Base-by-base conservation (phyloP, 257 asterid genomes). In the Lantana camara region DNA sequence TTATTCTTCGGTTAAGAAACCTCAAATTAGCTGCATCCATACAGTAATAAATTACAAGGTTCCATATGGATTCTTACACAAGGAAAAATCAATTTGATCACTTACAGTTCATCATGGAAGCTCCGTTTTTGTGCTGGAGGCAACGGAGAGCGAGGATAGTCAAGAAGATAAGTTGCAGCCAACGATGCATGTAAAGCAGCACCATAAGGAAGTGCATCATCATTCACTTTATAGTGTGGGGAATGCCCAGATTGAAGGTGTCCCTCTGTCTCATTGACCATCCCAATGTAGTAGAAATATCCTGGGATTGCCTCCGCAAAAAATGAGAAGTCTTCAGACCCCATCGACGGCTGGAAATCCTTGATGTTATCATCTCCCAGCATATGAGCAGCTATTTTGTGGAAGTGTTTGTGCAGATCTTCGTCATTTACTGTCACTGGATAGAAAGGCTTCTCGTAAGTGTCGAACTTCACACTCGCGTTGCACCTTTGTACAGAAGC, bases 141-240 rank as follows among this genome's bases (percentile, higher is more conserved):
- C 41, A 14, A 19, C 30, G 76, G 54, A 9, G 77, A 23, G 45
- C 37, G 81, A 64, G 46, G 81, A 64, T 50, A 17, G 3, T 75
- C 72, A 15, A 75, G 75, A 19, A 86, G 81, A 63, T 81, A 80
- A 0, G 82, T 73, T 3, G 65, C 66, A 0, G 85, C 85, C 57
- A 86, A 58, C 4, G 91, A 79, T 37, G 89, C 91, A 7, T 86
- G 95, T 46, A 86, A 78, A 79, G 95, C 87, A 13, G 85, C 84
- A 21, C 91, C 91, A 50, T 79, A 86, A n/a, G 79, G 82, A 35
- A 86, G 82, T 4, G 73, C 83, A 67, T 79, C 84, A 72, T 86
- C 95, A 10, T 86, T 84, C 46, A 83, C 81, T 59, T 41, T 69
- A 19, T 65, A 84, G 48, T 52, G 37, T 0, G 89, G 95, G 6